Percentiles rank a stretch among this genome's conserved stretches.
These are phyloP conservation scores for Aspergillus quadrilineatus DNA, from an alignment of 2,329 filamentous ascomycete genomes.

Conservation along the genomic window DNA sequence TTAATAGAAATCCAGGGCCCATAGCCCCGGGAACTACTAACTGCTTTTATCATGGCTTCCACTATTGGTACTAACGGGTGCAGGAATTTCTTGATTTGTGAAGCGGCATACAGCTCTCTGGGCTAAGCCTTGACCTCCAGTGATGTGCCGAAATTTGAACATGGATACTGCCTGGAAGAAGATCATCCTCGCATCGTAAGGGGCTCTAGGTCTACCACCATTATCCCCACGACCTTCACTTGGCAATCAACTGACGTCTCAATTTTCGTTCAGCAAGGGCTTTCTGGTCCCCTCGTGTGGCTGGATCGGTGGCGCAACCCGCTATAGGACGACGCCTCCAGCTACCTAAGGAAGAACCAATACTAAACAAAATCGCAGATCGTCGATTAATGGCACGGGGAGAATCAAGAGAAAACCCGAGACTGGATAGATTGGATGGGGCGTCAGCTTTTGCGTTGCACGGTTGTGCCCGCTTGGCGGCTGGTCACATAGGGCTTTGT, in stretches of 20 bases:
- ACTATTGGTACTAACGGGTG: constrained; percentile 6
- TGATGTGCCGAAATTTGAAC: constrained; percentile 6
- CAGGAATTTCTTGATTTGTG: constrained; percentile 10
- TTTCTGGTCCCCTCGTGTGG: background rate
- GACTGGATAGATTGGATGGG: background rate
- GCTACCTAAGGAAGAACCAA: background rate
- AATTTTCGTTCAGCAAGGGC: constrained; percentile 8
- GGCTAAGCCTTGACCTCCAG: constrained; percentile 13
- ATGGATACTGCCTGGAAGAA: constrained; percentile 14
- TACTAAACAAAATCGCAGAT: background rate
- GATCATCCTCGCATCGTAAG: constrained; percentile 1
- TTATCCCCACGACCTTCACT: constrained; percentile 6
- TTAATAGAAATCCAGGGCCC: constrained; percentile 9
- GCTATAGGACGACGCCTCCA: background rate
- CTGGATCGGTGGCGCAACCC: constrained; percentile 5
- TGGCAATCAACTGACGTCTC: constrained; percentile 19
- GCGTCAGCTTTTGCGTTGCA: constrained; percentile 17
- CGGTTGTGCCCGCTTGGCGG: constrained; percentile 19
- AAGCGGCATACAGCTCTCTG: constrained; percentile 10
- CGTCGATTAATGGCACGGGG: background rate
- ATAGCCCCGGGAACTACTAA: constrained; percentile 9
- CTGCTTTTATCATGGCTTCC: constrained; percentile 13
- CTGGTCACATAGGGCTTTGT: constrained; percentile 31
- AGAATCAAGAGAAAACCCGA: background rate
- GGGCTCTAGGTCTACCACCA: constrained; percentile 3